Base-by-base conservation (phyloP, 2,329 filamentous ascomycete genomes). In the Aquanectria penicillioides region DNA sequence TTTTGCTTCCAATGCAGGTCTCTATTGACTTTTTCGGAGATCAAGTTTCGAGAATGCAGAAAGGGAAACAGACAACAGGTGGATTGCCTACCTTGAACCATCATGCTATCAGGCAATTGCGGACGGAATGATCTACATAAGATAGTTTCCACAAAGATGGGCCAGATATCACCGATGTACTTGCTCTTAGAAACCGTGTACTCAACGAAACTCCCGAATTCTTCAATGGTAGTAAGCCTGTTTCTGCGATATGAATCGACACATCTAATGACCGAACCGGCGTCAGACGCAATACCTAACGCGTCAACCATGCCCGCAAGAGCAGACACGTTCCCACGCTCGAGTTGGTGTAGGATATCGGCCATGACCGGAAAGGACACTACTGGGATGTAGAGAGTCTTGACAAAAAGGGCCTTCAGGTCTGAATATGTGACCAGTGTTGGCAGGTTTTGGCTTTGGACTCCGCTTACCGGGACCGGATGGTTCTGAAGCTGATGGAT, bases 151-250 rank as follows among this genome's bases (percentile, higher is more conserved):
- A 65, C 22, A 20, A 48, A 69, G n/a, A 73, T 68, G 8, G 71
- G 68, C 9, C 44, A 71, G 18, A 74, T 64, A 49, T 74, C 71
- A 11, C 73, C 72, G 11, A 70, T 41, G 44, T 75, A 75, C 43
- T 69, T 72, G 71, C 71, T 75, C 61, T 63, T 61, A n/a, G 64
- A 67, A 20, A 51, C 47, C 3, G 63, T 57, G 57, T 68, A 59
- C 46, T 73, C 65, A 25, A 59, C 67, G 47, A 63, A 71, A 34
- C 28, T 47, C 49, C 50, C 57, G 29, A 68, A 74, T 9, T 70
- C 67, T 25, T 71, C 69, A 31, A 54, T 18, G 11, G 50, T 54
- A 25, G 40, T 47, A 17, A 74, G 61, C 23, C 46, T 68, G 66
- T 75, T 75, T 36, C 60, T 67, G 12, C 60, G 60, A 57, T 68